A percentile compares a stretch with the other conserved stretches of the same genome.
Evolutionary conservation across 2,329 filamentous ascomycete species (phyloP).

Genomic region (Nemania bipapillata): DNA sequence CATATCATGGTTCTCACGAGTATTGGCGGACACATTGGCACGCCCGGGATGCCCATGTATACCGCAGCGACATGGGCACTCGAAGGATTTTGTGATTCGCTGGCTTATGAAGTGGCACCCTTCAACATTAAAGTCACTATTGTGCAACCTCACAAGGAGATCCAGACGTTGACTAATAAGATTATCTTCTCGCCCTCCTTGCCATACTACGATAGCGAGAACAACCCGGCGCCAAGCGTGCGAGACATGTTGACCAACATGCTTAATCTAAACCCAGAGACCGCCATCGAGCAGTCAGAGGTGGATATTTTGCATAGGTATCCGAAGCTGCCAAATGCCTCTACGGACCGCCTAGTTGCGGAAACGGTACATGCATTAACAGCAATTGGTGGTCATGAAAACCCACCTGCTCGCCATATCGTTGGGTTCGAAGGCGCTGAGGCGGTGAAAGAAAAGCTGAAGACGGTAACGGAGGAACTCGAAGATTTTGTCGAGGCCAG

Average conservation of each 20-base stretch:
- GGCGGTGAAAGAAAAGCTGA: slow-evolving; percentile 93
- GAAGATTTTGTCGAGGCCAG: slow-evolving; percentile 96
- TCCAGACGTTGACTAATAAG: slow-evolving; percentile 85
- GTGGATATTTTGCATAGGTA: slow-evolving; percentile 73
- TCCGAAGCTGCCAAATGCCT: slow-evolving; percentile 73
- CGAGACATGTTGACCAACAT: slow-evolving; percentile 85
- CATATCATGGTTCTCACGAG: slow-evolving; percentile 92
- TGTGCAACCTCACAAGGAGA: slow-evolving; percentile 94
- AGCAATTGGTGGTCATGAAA: slow-evolving; percentile 93
- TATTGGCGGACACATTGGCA: slow-evolving; percentile 91
- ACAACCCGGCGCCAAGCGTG: slow-evolving; percentile 80
- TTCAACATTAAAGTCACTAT: slow-evolving; percentile 98
- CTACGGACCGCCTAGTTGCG: slow-evolving; percentile 78
- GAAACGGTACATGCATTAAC: slow-evolving; percentile 93
- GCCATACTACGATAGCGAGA: slow-evolving; percentile 69
- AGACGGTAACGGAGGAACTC: slow-evolving; percentile 93
- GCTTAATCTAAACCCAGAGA: slow-evolving; percentile 78
- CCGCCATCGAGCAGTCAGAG: slow-evolving; percentile 58
- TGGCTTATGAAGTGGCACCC: slow-evolving; percentile 94
- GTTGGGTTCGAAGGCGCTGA: slow-evolving; percentile 88
- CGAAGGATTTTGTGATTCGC: slow-evolving; percentile 93
- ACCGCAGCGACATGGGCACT: slow-evolving; percentile 93
- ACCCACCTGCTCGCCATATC: slow-evolving; percentile 92
- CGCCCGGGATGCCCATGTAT: slow-evolving; percentile 89
- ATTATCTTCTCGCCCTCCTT: slow-evolving; percentile 86